Evolutionary conservation across 1,139 yeast genomes (phyloP).

Genomic region (Arxiozyma bovina): DNA sequence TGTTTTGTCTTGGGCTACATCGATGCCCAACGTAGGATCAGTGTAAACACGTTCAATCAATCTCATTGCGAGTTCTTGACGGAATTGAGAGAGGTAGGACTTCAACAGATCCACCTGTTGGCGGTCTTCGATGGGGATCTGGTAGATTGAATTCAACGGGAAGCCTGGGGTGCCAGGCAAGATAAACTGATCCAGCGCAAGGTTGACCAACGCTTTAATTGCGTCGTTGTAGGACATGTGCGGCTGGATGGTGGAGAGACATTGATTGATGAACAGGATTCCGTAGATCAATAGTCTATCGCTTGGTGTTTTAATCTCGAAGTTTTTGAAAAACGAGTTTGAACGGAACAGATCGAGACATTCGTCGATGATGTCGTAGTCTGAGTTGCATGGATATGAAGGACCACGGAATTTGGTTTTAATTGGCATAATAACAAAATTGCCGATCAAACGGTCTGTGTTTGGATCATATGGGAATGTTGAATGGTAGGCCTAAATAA

Average conservation of each 20-base stretch:
- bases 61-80: slow-evolving; percentile 86
- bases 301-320: slow-evolving; percentile 92
- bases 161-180: slow-evolving; percentile 94
- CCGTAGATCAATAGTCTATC: slow-evolving; percentile 95
- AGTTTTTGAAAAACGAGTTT: slow-evolving; percentile 90
- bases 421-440: slow-evolving; percentile 73
- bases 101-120: slow-evolving; percentile 72
- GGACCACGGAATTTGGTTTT: slow-evolving; percentile 86
- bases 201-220: slow-evolving; percentile 60
- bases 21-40: slow-evolving; percentile 33
- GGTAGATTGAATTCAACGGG: slow-evolving; percentile 78
- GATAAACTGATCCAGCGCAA: slow-evolving; percentile 79
- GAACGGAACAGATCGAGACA: slow-evolving; percentile 86
- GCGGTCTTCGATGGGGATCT: slow-evolving; percentile 59
- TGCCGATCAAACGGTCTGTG: slow-evolving; percentile 44
- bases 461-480: slow-evolving; percentile 66
- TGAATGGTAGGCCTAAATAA: slow-evolving; percentile 75
- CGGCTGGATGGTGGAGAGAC: slow-evolving; percentile 54
- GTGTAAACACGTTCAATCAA: slow-evolving; percentile 65
- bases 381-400: slow-evolving; percentile 70
- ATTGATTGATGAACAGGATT: slow-evolving; percentile 80
- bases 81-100: slow-evolving; percentile 76
- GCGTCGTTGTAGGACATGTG: slow-evolving; percentile 54
- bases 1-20: slow-evolving; percentile 10
- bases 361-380: slow-evolving; percentile 89